Percentiles rank a stretch among this genome's conserved stretches.
Evolutionary conservation across 176 grass and related monocot genomes (phyloP).

Genomic region (Hsuehochloa calcarea): DNA sequence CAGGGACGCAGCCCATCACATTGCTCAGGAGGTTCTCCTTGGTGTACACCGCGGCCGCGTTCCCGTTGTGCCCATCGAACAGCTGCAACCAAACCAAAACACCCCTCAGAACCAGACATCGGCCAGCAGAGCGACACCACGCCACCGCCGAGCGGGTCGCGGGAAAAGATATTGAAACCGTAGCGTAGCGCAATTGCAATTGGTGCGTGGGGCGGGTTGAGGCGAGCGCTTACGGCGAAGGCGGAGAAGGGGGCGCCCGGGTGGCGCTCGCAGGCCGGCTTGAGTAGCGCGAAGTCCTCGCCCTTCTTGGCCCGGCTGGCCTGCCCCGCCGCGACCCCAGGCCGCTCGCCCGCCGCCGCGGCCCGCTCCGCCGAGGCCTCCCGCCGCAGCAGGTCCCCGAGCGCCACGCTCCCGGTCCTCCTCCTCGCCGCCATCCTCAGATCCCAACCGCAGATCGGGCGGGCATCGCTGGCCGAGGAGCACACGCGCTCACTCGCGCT

Average conservation of each 20-base stretch:
- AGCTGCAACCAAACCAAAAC: conserved; percentile 49
- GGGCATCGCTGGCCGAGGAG: background rate
- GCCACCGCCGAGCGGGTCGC: background rate
- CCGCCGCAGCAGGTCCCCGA: conserved; percentile 51
- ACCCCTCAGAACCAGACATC: background rate
- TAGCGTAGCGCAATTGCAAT: background rate
- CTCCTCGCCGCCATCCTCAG: conserved; percentile 17
- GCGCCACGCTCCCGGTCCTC: conserved; percentile 46
- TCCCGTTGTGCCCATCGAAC: conserved; percentile 96
- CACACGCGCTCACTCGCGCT: background rate
- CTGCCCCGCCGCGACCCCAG: conserved; percentile 34
- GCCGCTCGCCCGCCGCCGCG: background rate
- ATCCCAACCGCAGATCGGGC: conserved; percentile 21
- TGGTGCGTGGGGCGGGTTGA: background rate
- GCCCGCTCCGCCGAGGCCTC: conserved; percentile 39
- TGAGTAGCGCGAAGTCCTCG: conserved; percentile 73
- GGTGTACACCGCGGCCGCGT: conserved; percentile 75
- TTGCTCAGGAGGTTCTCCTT: conserved; percentile 85
- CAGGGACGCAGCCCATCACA: conserved; percentile 69
- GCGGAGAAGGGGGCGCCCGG: conserved; percentile 59
- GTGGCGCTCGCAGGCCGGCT: conserved; percentile 51
- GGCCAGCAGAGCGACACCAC: background rate
- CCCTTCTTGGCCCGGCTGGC: conserved; percentile 73
- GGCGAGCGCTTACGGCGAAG: conserved; percentile 49
- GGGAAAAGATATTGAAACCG: background rate